Percentiles rank a stretch among this genome's conserved stretches.
Conservation (phyloP, 441 rosid genomes). For the Syzygium syzygioides region DNA sequence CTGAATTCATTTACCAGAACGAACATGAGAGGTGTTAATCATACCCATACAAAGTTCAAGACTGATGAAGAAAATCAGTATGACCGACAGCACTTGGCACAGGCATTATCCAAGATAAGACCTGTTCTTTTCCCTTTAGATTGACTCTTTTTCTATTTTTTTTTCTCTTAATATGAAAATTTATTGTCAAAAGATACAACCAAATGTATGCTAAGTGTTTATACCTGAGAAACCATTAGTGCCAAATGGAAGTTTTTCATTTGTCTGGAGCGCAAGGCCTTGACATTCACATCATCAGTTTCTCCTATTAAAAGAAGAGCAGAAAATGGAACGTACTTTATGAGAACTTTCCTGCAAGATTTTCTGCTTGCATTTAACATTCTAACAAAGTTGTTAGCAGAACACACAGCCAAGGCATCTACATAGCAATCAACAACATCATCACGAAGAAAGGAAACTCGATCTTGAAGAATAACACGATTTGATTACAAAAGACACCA, state of each 20-base stretch:
- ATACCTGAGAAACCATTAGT: constrained; percentile 84
- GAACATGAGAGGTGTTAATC: not conserved
- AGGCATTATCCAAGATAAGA: not conserved
- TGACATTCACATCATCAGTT: constrained; percentile 46
- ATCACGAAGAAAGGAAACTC: not conserved
- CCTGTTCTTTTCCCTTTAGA: not conserved
- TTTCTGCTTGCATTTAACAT: not conserved
- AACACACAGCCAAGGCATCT: not conserved
- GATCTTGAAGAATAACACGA: not conserved
- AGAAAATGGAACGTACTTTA: not conserved
- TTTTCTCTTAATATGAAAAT: not conserved
- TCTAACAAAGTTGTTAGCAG: not conserved
- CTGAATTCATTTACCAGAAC: constrained; percentile 28
- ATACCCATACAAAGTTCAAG: not conserved
- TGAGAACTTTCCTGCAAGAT: not conserved
- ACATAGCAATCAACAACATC: not conserved
- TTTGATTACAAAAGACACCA: not conserved
- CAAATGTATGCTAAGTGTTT: not conserved
- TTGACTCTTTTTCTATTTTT: not conserved
- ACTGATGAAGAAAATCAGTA: not conserved
- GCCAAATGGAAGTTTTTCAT: constrained; percentile 94
- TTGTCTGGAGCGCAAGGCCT: constrained; percentile 71
- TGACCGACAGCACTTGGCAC: not conserved
- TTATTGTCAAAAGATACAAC: not conserved
- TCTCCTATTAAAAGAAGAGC: constrained; percentile 31